Evolutionary conservation across 2,329 filamentous ascomycete species (phyloP).

Genomic region (Cordyceps militaris): DNA sequence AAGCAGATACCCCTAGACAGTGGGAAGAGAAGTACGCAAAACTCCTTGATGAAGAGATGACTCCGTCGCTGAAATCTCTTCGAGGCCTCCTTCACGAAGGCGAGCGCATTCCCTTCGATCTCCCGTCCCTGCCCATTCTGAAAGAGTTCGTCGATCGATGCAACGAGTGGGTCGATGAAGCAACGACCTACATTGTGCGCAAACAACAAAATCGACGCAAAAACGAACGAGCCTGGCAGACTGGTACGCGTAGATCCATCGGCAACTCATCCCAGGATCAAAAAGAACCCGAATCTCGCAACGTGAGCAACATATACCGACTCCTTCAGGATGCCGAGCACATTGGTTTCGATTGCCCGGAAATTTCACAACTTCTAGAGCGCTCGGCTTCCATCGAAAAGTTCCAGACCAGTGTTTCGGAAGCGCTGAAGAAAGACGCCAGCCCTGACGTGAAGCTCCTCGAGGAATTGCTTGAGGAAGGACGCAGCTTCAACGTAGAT

Average conservation of each 20-base stretch:
- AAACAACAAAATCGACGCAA: constrained; percentile 97
- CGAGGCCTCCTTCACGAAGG: constrained; percentile 83
- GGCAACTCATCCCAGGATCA: constrained; percentile 51
- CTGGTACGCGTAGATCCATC: constrained; percentile 63
- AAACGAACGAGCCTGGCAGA: constrained; percentile 81
- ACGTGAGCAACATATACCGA: constrained; percentile 79
- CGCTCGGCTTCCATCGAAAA: constrained; percentile 75
- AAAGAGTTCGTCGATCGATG: constrained; percentile 90
- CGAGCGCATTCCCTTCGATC: constrained; percentile 88
- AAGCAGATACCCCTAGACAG: constrained; percentile 73
- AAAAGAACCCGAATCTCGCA: constrained; percentile 80
- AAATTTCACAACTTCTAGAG: constrained; percentile 80
- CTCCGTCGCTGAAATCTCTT: constrained; percentile 78
- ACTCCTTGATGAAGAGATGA: constrained; percentile 73
- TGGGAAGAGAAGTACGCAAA: constrained; percentile 90
- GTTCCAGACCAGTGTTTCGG: constrained; percentile 71
- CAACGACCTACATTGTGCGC: constrained; percentile 89
- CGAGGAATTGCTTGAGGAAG: constrained; percentile 84
- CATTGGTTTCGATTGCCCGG: constrained; percentile 87
- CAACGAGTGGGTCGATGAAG: constrained; percentile 97
- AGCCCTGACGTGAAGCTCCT: constrained; percentile 64
- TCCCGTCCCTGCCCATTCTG: constrained; percentile 74
- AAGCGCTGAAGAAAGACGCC: constrained; percentile 60
- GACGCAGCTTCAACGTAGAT: constrained; percentile 83
- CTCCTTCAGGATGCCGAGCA: constrained; percentile 77